A percentile compares a stretch with the other conserved stretches of the same genome.
phyloP scores from a whole-genome alignment of 2,329 filamentous ascomycete species.

The Aspergillus sp. region DNA sequence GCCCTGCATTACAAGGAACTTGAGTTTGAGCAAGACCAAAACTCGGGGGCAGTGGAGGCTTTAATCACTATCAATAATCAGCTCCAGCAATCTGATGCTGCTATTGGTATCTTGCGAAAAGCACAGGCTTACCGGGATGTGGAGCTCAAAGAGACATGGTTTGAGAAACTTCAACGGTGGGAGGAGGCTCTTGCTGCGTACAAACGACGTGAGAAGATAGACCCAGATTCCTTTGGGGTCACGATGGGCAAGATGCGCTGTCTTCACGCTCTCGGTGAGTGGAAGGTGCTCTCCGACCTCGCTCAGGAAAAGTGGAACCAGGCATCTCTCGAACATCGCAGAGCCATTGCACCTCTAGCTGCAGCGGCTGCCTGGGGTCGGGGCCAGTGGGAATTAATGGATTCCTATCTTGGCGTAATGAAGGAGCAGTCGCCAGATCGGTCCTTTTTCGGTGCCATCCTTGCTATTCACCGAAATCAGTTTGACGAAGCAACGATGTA shows the following conservation, averaged over 20 bases:
- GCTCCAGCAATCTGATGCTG: slow-evolving; percentile 95
- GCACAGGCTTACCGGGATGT: slow-evolving; percentile 96
- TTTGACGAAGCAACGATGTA: slow-evolving; percentile 87
- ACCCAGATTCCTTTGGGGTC: slow-evolving; percentile 82
- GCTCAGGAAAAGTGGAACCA: slow-evolving; percentile 94
- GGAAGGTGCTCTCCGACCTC: slow-evolving; percentile 86
- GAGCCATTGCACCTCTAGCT: slow-evolving; percentile 87
- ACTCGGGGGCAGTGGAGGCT: slow-evolving; percentile 90
- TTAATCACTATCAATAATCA: slow-evolving; percentile 99
- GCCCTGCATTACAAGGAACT: slow-evolving; percentile 98
- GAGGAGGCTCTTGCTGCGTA: slow-evolving; percentile 94
- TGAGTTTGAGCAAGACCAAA: slow-evolving; percentile 97
- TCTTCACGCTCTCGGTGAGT: slow-evolving; percentile 93
- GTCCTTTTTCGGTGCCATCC: slow-evolving; percentile 95
- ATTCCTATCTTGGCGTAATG: slow-evolving; percentile 93
- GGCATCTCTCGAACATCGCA: slow-evolving; percentile 81
- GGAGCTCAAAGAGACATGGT: slow-evolving; percentile 96
- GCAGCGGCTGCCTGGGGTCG: slow-evolving; percentile 96
- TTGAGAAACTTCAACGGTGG: slow-evolving; percentile 97
- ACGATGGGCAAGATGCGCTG: slow-evolving; percentile 99
- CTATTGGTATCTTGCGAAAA: slow-evolving; percentile 94
- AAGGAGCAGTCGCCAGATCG: slow-evolving; percentile 90
- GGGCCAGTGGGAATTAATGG: slow-evolving; percentile 97
- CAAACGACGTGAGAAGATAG: slow-evolving; percentile 76
- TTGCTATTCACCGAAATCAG: slow-evolving; percentile 92